Base-by-base conservation (phyloP, 768 basidiomycete species). In the Krasilnikovozyma curviuscula region DNA sequence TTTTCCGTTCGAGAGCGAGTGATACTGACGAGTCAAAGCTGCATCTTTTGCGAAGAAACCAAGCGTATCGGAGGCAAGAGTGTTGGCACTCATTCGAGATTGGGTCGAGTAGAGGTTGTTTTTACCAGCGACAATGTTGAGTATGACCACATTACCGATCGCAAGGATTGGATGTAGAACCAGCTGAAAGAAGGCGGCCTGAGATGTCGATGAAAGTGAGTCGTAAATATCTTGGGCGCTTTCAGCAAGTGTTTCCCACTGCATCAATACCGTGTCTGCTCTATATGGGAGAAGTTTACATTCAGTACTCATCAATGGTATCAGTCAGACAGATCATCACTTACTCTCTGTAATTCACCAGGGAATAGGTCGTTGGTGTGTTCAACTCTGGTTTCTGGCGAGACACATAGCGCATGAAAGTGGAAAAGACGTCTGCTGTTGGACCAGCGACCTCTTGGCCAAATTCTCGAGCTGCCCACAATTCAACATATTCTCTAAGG, bases 161-260 rank as follows among this genome's bases (percentile, higher is more conserved):
- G 77, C 77, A 41, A 72, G 60, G 18, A 77, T 70, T 3, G 77
- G 73, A 55, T 79, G 76, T 27, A 77, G 75, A 1, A 83, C 71
- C n/a, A 77, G 68, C 59, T 83, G 70, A 71, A 74, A 81, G 67
- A 74, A 82, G 0, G 79, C 72, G 1, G 76, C 68, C 55, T 77
- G 66, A 48, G 63, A 68, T 1, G 55, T 65, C 16, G 63, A 50
- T 0, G 72, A 61, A 5, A 81, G 64, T n/a, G 62, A 63, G 56
- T 75, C 67, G 61, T 75, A 78, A 6, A 81, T 65, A 5, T 66
- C 60, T 1, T 72, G 73, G 1, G 78, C 75, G 30, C 42, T 40
- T 10, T 31, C 12, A 9, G n/a, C n/a, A 19, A 77, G 63, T 4
- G 56, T 63, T 10, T 70, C 63, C 75, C 77, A 79, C 16, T 64